These are phyloP conservation scores for Asterochloris erici DNA, from an alignment of 139 green algal species.

Conservation along the genomic window DNA sequence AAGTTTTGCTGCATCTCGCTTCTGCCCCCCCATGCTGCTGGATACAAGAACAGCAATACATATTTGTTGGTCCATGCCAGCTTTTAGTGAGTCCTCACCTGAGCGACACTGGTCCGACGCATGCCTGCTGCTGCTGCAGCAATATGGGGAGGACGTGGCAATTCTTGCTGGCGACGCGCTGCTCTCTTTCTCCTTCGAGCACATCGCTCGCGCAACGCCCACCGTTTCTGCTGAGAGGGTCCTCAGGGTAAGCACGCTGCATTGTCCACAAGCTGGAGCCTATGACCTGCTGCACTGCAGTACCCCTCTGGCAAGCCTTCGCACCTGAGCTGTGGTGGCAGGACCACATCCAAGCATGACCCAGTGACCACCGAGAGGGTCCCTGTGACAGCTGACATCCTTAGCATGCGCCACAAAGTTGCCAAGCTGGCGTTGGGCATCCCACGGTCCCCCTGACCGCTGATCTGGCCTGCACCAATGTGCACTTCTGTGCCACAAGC, in stretches of 20 bases:
- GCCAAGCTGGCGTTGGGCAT: too few relatives aligned
- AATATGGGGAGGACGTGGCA: slow-evolving; percentile 96
- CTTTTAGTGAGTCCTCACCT: background rate
- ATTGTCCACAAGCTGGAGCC: background rate
- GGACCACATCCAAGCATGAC: too few relatives aligned
- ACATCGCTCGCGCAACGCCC: slow-evolving; percentile 88
- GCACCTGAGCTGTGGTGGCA: too few relatives aligned
- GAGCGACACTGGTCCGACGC: background rate
- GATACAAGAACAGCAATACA: too few relatives aligned
- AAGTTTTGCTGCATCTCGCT: background rate
- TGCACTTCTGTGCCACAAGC: too few relatives aligned
- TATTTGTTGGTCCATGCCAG: too few relatives aligned
- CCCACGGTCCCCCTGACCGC: too few relatives aligned
- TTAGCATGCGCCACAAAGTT: too few relatives aligned
- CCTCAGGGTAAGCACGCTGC: slow-evolving; percentile 47
- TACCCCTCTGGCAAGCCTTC: background rate
- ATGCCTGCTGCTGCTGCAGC: background rate
- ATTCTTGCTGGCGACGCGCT: slow-evolving; percentile 97
- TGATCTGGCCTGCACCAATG: too few relatives aligned
- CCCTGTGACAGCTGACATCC: too few relatives aligned
- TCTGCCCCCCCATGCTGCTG: background rate
- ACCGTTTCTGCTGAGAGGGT: slow-evolving; percentile 78
- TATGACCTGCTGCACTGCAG: background rate
- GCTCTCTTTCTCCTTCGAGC: slow-evolving; percentile 92
- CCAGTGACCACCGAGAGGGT: too few relatives aligned